Conservation (phyloP, 192 early-diverging fungal species). For the Kickxella alabastrina region DNA sequence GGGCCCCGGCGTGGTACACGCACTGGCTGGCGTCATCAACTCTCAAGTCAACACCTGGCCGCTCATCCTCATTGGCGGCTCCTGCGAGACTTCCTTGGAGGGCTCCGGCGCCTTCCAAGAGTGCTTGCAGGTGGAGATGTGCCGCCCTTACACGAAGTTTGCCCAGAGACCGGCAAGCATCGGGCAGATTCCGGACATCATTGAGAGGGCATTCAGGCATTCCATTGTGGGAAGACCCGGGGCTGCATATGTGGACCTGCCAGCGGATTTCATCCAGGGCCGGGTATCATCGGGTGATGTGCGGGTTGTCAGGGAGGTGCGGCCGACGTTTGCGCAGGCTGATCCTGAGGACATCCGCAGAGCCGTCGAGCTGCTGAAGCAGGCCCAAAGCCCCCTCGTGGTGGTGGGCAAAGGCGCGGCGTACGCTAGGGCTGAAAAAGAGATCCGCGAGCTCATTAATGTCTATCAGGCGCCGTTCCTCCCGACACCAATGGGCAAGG, state of each 20-base stretch:
- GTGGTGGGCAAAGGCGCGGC: conserved; percentile 74
- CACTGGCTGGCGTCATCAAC: conserved; percentile 64
- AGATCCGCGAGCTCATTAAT: conserved; percentile 55
- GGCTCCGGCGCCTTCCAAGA: conserved; percentile 74
- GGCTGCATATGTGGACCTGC: conserved; percentile 64
- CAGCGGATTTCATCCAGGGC: conserved; percentile 64
- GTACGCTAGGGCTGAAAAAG: conserved; percentile 62
- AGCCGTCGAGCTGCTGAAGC: conserved; percentile 45
- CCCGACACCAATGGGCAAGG: conserved; percentile 73
- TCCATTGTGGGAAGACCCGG: conserved; percentile 60
- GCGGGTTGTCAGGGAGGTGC: background rate
- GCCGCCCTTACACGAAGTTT: conserved; percentile 60
- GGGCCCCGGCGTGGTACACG: conserved; percentile 71
- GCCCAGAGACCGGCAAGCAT: conserved; percentile 52
- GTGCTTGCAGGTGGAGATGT: conserved; percentile 61
- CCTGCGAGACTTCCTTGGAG: conserved; percentile 47
- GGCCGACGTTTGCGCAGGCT: conserved; percentile 43
- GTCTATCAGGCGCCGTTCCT: conserved; percentile 61
- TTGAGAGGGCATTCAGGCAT: conserved; percentile 56
- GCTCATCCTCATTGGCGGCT: conserved; percentile 63
- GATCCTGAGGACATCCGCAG: conserved; percentile 42
- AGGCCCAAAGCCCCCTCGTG: conserved; percentile 58
- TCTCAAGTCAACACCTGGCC: conserved; percentile 71
- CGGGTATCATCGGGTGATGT: background rate
- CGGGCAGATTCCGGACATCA: conserved; percentile 48